These are phyloP conservation scores for Aspergillus tamarii DNA, from an alignment of 2,329 filamentous ascomycete genomes.

Conservation along the genomic window DNA sequence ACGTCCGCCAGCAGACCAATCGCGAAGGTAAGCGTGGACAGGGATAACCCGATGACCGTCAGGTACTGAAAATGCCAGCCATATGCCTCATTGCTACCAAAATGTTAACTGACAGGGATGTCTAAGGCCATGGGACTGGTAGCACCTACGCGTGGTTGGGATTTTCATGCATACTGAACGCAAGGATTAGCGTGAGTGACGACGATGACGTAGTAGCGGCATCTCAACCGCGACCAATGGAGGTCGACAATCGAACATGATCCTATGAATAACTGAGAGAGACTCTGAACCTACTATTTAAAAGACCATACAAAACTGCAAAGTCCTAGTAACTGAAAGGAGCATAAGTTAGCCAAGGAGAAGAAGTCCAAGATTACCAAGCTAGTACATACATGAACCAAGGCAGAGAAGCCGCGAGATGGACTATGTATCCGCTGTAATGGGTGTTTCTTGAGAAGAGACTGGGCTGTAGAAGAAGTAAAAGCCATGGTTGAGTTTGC, in stretches of 20 bases:
- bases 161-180: conserved; percentile 44
- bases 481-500: conserved; percentile 1
- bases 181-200: conserved; percentile 10
- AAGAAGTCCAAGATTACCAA: conserved; percentile 13
- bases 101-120: conserved; percentile 14
- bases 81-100: conserved; percentile 58
- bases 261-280: neutral
- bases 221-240: neutral
- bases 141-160: conserved; percentile 46
- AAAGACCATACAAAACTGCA: conserved; percentile 49
- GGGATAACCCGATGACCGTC: conserved; percentile 63
- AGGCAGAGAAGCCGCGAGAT: conserved; percentile 45
- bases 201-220: conserved; percentile 1
- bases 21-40: conserved; percentile 59
- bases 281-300: conserved; percentile 42
- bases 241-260: neutral
- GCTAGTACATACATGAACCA: conserved; percentile 49
- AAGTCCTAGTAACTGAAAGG: conserved; percentile 40
- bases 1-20: conserved; percentile 60
- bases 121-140: neutral
- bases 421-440: conserved; percentile 49
- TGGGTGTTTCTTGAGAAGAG: conserved; percentile 42
- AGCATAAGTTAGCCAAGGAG: conserved; percentile 23
- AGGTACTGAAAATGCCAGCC: conserved; percentile 70
- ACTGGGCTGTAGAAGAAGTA: conserved; percentile 16